Evolutionary conservation across 2,329 filamentous ascomycete species (phyloP).

Genomic region (Venturia aucupariae): DNA sequence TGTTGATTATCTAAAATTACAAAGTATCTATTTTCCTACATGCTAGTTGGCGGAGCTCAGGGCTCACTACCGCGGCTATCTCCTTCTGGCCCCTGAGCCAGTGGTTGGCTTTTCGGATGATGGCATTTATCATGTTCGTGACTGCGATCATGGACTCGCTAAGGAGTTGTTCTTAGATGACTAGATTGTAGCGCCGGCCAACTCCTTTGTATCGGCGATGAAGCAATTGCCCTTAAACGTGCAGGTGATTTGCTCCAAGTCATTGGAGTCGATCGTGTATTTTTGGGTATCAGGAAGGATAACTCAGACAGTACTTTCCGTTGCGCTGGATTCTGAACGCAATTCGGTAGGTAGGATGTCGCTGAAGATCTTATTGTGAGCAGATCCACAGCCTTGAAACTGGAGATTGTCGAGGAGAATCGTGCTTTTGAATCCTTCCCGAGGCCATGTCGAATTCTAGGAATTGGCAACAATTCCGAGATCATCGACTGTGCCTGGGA

Average conservation of each 20-base stretch:
- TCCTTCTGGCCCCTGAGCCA: constrained; percentile 9
- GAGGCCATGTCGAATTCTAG: constrained; percentile 22
- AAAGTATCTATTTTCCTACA: constrained; percentile 17
- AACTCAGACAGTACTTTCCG: constrained; percentile 17
- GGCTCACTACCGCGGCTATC: neutral
- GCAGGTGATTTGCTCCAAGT: constrained; percentile 21
- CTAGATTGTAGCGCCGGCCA: constrained; percentile 18
- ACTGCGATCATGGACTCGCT: constrained; percentile 19
- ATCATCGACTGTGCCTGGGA: constrained; percentile 20
- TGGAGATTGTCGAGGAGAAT: constrained; percentile 21
- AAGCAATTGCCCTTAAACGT: constrained; percentile 18
- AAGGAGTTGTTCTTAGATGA: constrained; percentile 19
- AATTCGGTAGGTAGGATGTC: constrained; percentile 21
- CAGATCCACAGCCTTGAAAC: constrained; percentile 16
- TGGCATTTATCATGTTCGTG: constrained; percentile 18
- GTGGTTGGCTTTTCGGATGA: constrained; percentile 19
- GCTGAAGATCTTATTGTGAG: constrained; percentile 18
- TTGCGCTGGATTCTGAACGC: constrained; percentile 15
- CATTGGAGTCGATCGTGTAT: constrained; percentile 19
- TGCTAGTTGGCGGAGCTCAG: constrained; percentile 10
- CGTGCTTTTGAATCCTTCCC: constrained; percentile 21
- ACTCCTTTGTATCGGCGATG: constrained; percentile 17
- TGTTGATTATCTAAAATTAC: constrained; percentile 18
- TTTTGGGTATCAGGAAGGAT: constrained; percentile 18
- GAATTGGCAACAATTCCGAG: constrained; percentile 19